Evolutionary conservation across 2,329 filamentous ascomycete genomes (phyloP).

Genomic region (Cladophialophora yegresii): DNA sequence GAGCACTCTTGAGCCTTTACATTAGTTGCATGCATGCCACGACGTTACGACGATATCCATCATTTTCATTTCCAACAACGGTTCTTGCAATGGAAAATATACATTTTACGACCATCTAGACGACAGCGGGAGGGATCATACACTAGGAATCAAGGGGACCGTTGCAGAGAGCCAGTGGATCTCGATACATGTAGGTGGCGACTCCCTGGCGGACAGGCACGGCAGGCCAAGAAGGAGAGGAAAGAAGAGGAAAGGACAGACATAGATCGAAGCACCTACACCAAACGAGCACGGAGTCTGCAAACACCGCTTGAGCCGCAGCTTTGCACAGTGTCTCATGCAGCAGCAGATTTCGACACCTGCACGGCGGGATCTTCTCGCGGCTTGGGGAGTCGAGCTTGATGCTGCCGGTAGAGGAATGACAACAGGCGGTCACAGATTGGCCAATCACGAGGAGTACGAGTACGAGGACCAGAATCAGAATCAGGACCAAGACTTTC

Average conservation of each 20-base stretch:
- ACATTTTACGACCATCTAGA: background rate
- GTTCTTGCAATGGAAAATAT: background rate
- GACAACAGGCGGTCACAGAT: slow-evolving; percentile 1
- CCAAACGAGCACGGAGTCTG: background rate
- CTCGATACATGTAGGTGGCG: background rate
- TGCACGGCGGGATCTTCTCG: background rate
- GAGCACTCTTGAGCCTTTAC: background rate
- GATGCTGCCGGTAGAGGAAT: background rate
- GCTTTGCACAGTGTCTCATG: background rate
- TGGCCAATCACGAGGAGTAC: background rate
- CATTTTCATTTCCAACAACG: background rate
- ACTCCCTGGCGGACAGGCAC: background rate
- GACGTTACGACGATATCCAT: background rate
- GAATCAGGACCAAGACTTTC: background rate
- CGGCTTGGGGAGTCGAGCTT: background rate
- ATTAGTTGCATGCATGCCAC: background rate
- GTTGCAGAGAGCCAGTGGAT: background rate
- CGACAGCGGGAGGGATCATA: slow-evolving; percentile 1
- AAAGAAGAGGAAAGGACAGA: background rate
- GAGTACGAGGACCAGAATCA: too few species aligned
- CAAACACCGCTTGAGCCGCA: background rate
- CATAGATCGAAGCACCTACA: background rate
- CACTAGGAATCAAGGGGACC: too few species aligned
- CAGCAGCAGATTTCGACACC: background rate
- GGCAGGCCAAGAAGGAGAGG: background rate